These are phyloP conservation scores for Eucalyptus lansdowneana DNA, from an alignment of 345 rosid genomes.

Conservation along the genomic window DNA sequence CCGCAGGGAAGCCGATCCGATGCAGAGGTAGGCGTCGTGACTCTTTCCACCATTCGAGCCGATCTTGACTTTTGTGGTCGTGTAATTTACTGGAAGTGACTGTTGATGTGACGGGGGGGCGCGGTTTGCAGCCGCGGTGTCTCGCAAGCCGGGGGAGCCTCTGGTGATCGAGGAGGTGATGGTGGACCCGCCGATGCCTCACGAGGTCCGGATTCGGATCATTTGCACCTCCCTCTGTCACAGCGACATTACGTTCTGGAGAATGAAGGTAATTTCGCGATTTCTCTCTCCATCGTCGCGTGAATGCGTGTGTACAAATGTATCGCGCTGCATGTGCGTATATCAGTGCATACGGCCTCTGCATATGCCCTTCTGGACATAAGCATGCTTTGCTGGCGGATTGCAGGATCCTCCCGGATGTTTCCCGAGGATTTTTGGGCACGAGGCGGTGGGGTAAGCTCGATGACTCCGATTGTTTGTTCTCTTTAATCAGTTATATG, in stretches of 20 bases:
- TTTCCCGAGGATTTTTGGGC: conserved; percentile 79
- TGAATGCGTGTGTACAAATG: neutral
- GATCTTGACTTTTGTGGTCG: neutral
- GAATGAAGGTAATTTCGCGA: conserved; percentile 28
- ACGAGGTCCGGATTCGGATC: conserved; percentile 65
- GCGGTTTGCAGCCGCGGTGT: conserved; percentile 45
- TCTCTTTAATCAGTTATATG: neutral
- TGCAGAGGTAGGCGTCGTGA: conserved; percentile 1
- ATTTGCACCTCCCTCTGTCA: conserved; percentile 72
- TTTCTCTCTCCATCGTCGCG: neutral
- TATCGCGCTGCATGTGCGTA: no score
- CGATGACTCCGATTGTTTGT: neutral
- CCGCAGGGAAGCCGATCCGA: conserved; percentile 1
- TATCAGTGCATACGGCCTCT: no score
- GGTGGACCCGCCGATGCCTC: conserved; percentile 63
- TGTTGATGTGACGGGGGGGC: neutral
- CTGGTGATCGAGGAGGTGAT: conserved; percentile 64
- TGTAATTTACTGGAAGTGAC: neutral
- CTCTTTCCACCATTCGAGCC: neutral
- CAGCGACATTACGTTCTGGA: conserved; percentile 75
- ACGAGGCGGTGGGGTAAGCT: conserved; percentile 86
- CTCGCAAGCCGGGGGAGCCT: conserved; percentile 59
- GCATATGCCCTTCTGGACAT: neutral
- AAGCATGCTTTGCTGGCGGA: neutral
- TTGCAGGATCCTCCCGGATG: conserved; percentile 57